Evolutionary conservation across 2,329 filamentous ascomycete species (phyloP).

Genomic region (Sporothrix dimorphospora): DNA sequence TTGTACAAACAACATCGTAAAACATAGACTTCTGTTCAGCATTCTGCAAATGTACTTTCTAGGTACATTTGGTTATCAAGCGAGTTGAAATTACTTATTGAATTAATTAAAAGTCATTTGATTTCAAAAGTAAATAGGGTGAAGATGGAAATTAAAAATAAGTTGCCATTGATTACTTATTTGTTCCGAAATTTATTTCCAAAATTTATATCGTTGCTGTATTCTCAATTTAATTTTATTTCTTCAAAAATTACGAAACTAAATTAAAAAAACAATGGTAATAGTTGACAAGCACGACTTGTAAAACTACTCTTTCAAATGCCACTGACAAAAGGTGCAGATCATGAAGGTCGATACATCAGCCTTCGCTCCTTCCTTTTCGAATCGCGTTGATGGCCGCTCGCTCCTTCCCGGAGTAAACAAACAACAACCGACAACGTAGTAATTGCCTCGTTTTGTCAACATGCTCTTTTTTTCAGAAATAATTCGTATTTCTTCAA

Average conservation of each 20-base stretch:
- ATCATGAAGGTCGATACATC: neutral
- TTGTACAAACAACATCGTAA: neutral
- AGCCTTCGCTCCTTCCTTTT: neutral
- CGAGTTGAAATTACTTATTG: neutral
- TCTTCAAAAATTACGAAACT: too few species aligned
- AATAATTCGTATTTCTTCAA: neutral
- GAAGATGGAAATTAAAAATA: too few species aligned
- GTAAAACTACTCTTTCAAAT: too few species aligned
- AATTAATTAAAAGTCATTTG: neutral
- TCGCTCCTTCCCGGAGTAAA: neutral
- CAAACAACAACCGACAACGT: neutral
- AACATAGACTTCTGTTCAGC: neutral
- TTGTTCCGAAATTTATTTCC: too few species aligned
- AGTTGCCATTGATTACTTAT: too few species aligned
- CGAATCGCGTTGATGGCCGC: neutral
- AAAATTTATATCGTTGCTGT: too few species aligned
- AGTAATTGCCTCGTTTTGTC: neutral
- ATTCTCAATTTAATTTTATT: too few species aligned
- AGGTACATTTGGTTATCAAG: neutral
- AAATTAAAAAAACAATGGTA: too few species aligned
- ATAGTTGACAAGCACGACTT: too few species aligned
- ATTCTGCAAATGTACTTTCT: neutral
- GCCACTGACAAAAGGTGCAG: neutral
- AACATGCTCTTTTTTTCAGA: neutral
- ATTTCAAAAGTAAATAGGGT: too few species aligned